Conservation (phyloP, 805 yeast species). For the Sugiyamaella floridensis region DNA sequence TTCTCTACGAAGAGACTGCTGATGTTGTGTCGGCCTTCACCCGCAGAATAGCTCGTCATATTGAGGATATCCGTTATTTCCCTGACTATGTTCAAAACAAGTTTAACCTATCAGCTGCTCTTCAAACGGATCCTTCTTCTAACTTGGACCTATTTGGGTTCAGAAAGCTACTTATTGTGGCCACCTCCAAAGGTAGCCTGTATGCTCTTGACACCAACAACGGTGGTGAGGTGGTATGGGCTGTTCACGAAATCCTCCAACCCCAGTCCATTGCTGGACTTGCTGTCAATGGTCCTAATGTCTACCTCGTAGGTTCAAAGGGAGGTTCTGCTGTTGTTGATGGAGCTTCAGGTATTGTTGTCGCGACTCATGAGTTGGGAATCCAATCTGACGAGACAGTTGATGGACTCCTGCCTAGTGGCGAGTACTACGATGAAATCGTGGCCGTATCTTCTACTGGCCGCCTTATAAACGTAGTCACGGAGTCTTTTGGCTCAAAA, state of each 20-base stretch:
- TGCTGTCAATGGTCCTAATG: background rate
- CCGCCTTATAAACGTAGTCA: conserved; percentile 2
- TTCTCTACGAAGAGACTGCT: conserved; percentile 25
- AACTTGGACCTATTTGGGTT: conserved; percentile 29
- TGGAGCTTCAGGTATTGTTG: conserved; percentile 9
- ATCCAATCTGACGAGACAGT: background rate
- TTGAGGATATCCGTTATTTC: conserved; percentile 17
- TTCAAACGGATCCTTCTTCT: conserved; percentile 2
- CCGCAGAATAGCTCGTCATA: conserved; percentile 24
- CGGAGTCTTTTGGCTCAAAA: conserved; percentile 1
- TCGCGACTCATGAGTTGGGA: background rate
- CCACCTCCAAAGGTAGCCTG: conserved; percentile 24
- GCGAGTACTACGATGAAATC: background rate
- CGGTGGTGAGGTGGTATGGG: conserved; percentile 24
- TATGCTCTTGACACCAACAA: conserved; percentile 26
- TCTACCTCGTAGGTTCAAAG: conserved; percentile 4
- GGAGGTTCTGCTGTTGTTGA: conserved; percentile 18
- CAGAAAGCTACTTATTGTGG: conserved; percentile 27
- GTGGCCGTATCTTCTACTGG: conserved; percentile 6
- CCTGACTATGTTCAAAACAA: background rate
- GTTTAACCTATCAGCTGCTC: background rate
- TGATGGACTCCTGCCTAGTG: conserved; percentile 1
- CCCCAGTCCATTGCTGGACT: conserved; percentile 4
- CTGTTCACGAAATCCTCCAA: conserved; percentile 8
- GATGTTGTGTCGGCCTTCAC: conserved; percentile 24